These are phyloP conservation scores for Aspergillus sp. DNA, from an alignment of 2,329 filamentous ascomycete species.

Conservation along the genomic window DNA sequence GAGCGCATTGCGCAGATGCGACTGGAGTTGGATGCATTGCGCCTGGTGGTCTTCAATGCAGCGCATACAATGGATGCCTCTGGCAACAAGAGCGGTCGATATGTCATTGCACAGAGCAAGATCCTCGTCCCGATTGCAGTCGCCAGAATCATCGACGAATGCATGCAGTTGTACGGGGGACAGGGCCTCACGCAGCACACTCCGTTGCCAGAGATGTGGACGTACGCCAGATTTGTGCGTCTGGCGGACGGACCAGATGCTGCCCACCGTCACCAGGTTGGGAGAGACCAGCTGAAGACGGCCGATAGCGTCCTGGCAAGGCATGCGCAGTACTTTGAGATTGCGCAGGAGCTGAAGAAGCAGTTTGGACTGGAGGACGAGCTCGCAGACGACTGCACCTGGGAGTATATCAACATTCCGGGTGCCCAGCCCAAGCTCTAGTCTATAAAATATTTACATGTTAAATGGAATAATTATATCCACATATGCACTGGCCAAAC, in stretches of 20 bases:
- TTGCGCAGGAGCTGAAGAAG: slow-evolving; percentile 7
- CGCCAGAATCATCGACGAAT: slow-evolving; percentile 5
- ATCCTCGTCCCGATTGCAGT: slow-evolving; percentile 2
- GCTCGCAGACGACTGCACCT: slow-evolving; percentile 2
- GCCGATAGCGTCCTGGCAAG: neutral
- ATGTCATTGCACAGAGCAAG: slow-evolving; percentile 12
- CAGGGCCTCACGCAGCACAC: slow-evolving; percentile 10
- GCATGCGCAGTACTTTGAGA: slow-evolving; percentile 6
- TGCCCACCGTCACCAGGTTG: slow-evolving; percentile 6
- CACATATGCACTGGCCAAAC: too few species aligned
- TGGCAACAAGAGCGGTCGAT: slow-evolving; percentile 41
- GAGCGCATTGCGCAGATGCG: slow-evolving; percentile 10
- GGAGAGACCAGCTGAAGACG: neutral
- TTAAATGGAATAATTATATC: too few species aligned
- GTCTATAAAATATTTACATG: neutral
- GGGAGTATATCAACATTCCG: slow-evolving; percentile 1
- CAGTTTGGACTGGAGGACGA: slow-evolving; percentile 9
- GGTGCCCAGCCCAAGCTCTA: neutral
- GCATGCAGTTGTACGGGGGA: slow-evolving; percentile 9
- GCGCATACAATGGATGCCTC: slow-evolving; percentile 82
- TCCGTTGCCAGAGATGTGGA: slow-evolving; percentile 10
- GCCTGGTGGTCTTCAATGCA: slow-evolving; percentile 80
- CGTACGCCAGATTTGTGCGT: slow-evolving; percentile 5
- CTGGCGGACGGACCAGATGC: slow-evolving; percentile 9
- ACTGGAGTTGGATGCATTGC: slow-evolving; percentile 53